Base-by-base conservation (phyloP, 495 filamentous ascomycete genomes). In the Penicillium atrosanguineum region DNA sequence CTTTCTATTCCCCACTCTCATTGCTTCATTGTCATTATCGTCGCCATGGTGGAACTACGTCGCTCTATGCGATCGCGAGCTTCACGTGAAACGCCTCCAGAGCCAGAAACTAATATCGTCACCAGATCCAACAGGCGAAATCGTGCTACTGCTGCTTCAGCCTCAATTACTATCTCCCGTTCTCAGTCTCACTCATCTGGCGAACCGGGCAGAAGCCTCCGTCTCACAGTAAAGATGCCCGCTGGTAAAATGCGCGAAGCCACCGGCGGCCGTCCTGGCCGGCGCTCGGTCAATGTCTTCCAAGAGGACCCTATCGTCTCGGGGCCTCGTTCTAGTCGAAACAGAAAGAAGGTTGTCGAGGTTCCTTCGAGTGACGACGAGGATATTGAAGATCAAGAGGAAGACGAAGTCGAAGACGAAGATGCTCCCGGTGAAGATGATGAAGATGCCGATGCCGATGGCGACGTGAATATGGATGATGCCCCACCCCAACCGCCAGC, bases 161-260 rank as follows among this genome's bases (percentile, higher is more conserved):
- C 65, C 12, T 66, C 71, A 37, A 67, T 77, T 29, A 82, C 83
- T 19, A 72, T 83, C 45, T 77, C 80, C 58, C 81, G 80, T 67
- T 81, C 77, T 49, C 70, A 76, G 26, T 72, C 81, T 34, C 76
- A 76, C 15, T 81, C 83, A 28, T 63, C 81, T 48, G 79, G 78
- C 62, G 80, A 82, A 53, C 72, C 73, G 36, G 77, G 74, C 54
- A 82, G 80, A 68, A 86, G 87, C 53, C 81, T 93, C 48, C 83
- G 83, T 66, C 74, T 96, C 44, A 95, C 87, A 26, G 85, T 96
- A 59, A 96, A 91, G 74, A 86, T 93, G 63, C 84, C 89, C 6
- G 82, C 89, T 28, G 87, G 79, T 73, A 94, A 89, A 75, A 78
- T 94, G 48, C 86, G 88, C 31, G 86, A 95, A 67, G 88, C 84